phyloP scores from a whole-genome alignment of 805 yeast genomes.

The Tetrapisispora pingtungensis region DNA sequence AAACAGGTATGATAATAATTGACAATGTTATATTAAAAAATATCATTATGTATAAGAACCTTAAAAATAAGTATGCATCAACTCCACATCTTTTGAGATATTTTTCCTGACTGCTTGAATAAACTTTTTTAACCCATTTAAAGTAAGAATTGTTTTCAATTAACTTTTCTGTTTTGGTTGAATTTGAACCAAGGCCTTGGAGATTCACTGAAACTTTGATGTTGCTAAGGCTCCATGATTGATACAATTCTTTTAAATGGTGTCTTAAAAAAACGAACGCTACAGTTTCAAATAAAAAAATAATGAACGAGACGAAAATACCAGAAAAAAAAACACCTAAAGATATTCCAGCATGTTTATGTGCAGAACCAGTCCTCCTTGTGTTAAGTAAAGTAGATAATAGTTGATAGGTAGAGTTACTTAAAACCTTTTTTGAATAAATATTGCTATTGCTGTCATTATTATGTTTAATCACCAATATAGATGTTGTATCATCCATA shows the following conservation, averaged over 20 bases:
- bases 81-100: constrained; percentile 41
- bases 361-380: constrained; percentile 51
- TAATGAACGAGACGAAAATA: constrained; percentile 41
- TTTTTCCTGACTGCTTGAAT: constrained; percentile 32
- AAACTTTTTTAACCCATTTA: constrained; percentile 44
- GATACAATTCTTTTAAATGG: constrained; percentile 38
- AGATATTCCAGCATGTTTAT: constrained; percentile 47
- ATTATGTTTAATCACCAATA: constrained; percentile 9
- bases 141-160: constrained; percentile 15
- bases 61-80: constrained; percentile 64
- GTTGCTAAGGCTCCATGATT: constrained; percentile 33
- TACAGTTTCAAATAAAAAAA: constrained; percentile 44
- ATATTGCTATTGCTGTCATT: background rate
- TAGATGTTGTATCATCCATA: constrained; percentile 10
- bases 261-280: constrained; percentile 33
- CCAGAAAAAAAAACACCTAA: constrained; percentile 47
- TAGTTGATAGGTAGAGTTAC: constrained; percentile 10
- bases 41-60: constrained; percentile 47
- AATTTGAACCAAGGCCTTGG: no score
- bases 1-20: constrained; percentile 42
- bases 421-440: constrained; percentile 6
- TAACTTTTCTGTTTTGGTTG: background rate
- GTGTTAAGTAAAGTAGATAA: constrained; percentile 35
- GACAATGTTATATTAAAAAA: constrained; percentile 45
- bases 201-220: no score